These are phyloP conservation scores for Suillus fuscotomentosus DNA, from an alignment of 768 basidiomycete genomes.

Conservation along the genomic window DNA sequence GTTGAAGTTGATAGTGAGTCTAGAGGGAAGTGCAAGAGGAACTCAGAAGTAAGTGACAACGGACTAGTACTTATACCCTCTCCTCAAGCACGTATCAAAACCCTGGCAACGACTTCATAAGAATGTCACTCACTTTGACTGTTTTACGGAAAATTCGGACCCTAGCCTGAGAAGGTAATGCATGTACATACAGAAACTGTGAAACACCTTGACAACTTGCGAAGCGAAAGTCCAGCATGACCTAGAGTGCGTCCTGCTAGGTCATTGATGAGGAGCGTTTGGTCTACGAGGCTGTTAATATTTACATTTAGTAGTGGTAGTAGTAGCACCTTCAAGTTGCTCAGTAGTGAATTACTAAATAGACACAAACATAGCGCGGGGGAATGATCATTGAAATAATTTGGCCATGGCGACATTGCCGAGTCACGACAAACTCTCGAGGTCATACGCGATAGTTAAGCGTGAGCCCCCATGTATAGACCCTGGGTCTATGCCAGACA, in stretches of 20 bases:
- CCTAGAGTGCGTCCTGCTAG: not conserved
- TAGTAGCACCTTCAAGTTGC: not conserved
- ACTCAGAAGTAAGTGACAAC: not conserved
- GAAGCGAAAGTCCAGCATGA: not conserved
- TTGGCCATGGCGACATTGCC: no score
- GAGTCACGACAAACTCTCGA: no score
- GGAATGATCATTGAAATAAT: no score
- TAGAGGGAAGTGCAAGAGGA: not conserved
- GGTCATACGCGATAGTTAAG: no score
- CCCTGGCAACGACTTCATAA: not conserved
- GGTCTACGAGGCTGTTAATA: no score
- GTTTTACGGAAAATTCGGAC: not conserved
- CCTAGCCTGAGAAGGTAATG: not conserved
- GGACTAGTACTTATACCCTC: not conserved
- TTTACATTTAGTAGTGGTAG: no score
- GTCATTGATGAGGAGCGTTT: not conserved
- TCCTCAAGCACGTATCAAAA: not conserved
- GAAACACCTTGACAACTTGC: not conserved
- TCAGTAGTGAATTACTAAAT: not conserved
- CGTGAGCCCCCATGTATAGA: no score
- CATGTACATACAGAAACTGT: no score
- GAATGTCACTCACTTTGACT: not conserved
- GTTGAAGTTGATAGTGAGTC: not conserved
- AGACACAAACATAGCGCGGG: not conserved
- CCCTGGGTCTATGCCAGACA: no score